Conservation (phyloP, 495 filamentous ascomycete genomes). For the Penicillium diatomitis region DNA sequence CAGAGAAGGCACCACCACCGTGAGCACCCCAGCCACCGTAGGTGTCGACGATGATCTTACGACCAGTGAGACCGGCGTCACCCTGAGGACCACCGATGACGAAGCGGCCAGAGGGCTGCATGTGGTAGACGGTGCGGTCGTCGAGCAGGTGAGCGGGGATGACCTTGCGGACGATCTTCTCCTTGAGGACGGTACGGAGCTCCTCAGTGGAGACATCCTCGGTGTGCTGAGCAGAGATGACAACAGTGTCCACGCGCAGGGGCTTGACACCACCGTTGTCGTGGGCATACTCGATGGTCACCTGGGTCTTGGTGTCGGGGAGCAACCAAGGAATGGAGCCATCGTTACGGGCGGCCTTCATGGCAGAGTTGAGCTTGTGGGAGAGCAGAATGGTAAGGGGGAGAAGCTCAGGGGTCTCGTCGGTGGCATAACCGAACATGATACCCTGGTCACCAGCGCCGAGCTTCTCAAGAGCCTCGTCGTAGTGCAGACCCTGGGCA, state of each 20-base stretch:
- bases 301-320: constrained; percentile 98
- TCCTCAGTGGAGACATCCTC: constrained; percentile 83
- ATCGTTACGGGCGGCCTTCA: constrained; percentile 79
- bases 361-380: constrained; percentile 90
- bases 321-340: constrained; percentile 88
- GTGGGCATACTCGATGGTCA: constrained; percentile 97
- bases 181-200: constrained; percentile 87
- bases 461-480: constrained; percentile 91
- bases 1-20: constrained; percentile 99
- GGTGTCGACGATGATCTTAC: constrained; percentile 99
- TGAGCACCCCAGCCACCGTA: constrained; percentile 99
- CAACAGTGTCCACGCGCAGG: constrained; percentile 87
- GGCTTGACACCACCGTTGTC: constrained; percentile 91
- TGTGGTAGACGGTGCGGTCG: constrained; percentile 88
- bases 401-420: constrained; percentile 96
- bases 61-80: constrained; percentile 96
- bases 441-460: constrained; percentile 99
- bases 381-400: constrained; percentile 86
- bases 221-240: constrained; percentile 91
- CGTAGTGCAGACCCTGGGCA: constrained; percentile 94
- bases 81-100: constrained; percentile 98
- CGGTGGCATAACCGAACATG: constrained; percentile 99
- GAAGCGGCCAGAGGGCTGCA: constrained; percentile 97
- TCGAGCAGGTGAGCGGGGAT: constrained; percentile 89
- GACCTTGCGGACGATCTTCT: constrained; percentile 93